Conservation (phyloP, 768 basidiomycete genomes). For the Phaeotremella fagi region DNA sequence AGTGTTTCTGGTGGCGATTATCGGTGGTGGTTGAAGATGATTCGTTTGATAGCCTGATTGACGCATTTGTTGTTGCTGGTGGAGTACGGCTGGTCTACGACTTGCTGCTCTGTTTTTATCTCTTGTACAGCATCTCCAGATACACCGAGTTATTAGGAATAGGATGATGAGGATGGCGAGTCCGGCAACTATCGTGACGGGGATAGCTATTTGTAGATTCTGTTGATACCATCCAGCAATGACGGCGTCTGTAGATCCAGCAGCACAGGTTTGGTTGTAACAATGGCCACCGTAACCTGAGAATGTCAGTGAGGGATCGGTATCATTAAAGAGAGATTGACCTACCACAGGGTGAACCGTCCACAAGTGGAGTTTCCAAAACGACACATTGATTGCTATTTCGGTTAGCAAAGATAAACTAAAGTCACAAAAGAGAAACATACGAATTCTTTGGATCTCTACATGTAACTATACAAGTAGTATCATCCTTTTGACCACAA, state of each 20-base stretch:
- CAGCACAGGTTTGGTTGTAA: slow-evolving; percentile 58
- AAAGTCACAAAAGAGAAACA: slow-evolving; percentile 3
- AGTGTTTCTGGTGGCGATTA: not conserved
- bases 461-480: slow-evolving; percentile 73
- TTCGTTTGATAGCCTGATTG: not conserved
- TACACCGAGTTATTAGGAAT: slow-evolving; percentile 27
- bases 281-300: slow-evolving; percentile 70
- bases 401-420: slow-evolving; percentile 2
- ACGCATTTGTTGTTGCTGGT: not conserved
- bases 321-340: slow-evolving; percentile 18
- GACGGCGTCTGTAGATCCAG: slow-evolving; percentile 58
- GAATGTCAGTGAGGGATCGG: slow-evolving; percentile 7
- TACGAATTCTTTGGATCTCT: slow-evolving; percentile 59
- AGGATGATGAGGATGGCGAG: slow-evolving; percentile 36
- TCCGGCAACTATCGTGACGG: slow-evolving; percentile 42
- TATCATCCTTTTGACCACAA: slow-evolving; percentile 63
- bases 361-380: slow-evolving; percentile 65
- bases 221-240: slow-evolving; percentile 69
- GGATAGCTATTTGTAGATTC: slow-evolving; percentile 55
- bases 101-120: not conserved
- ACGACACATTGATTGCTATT: slow-evolving; percentile 59
- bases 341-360: slow-evolving; percentile 79
- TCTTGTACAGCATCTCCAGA: slow-evolving; percentile 23
- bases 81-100: not conserved
- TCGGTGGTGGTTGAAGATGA: not conserved